Evolutionary conservation across 2,329 filamentous ascomycete species (phyloP), one percentile per base, ranked within the genome.

Genomic region (Hansfordia pulvinata): DNA sequence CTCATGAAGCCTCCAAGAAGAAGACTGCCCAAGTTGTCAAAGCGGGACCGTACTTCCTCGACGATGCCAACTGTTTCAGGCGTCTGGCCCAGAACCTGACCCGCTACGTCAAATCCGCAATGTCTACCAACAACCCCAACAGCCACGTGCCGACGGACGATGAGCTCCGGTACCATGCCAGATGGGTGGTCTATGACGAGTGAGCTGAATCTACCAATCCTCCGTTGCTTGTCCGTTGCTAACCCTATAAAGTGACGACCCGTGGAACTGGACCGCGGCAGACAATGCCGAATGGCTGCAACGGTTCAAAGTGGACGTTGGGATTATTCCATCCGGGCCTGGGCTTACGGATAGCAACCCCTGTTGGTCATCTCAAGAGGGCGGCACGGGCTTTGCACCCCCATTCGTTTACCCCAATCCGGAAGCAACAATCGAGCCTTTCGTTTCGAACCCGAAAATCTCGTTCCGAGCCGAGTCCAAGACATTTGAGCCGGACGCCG

Each of bases 201-300:
- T 72, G 47, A 49, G 65, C 6, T 10, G 7, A 13, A 18, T 12
- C 29, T 33, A 19, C 31, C 11, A 10, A 6, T 21, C 8, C 13
- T 6, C 17, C 10, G 23, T 13, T 19, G 8, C 21, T 16, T 13
- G 8, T 14, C 15, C 23, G 6, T 19, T 19, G 25, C 38, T 50
- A 34, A 45, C 35, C 30, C 14, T 19, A 3, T 11, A 2, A 23
- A 70, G 66, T 30, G 70, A 75, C 30, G 70, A 75, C 37, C 66
- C 67, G 3, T 74, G 69, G 64, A 75, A 76, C 42, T 64, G 71
- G 37, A 76, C 70, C 0, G 65, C 67, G 1, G 69, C 69, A 17
- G 71, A 76, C 39, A 75, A 76, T 35, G 58, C 56, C 1, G 69
- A 76, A 44, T 76, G 71, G 71, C 55, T 76, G 9, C 56, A 61